Conservation (phyloP, 129 eudicot genomes). For the Scalesia atractyloides region DNA sequence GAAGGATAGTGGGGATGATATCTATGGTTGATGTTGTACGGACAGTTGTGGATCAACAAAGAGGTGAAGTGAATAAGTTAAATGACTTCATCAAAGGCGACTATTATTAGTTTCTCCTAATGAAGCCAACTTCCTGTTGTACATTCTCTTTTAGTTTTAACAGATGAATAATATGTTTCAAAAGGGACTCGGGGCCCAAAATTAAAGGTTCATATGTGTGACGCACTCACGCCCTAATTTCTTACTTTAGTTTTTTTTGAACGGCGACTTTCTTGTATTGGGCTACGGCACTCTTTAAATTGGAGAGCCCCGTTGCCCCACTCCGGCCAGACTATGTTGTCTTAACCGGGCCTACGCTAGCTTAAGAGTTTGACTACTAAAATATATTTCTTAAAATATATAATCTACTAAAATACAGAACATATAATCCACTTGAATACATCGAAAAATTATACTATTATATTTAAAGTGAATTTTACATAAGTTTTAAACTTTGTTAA, state of each 20-base stretch:
- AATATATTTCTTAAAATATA: neutral
- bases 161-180: neutral
- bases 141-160: conserved; percentile 9
- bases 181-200: neutral
- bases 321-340: too few species aligned
- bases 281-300: too few species aligned
- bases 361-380: too few species aligned
- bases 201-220: neutral
- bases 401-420: too few species aligned
- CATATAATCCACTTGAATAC: neutral
- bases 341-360: too few species aligned
- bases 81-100: conserved; percentile 79
- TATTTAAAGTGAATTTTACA: neutral
- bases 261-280: too few species aligned
- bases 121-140: conserved; percentile 19
- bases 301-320: too few species aligned
- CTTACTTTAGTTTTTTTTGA: too few species aligned
- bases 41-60: conserved; percentile 87
- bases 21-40: conserved; percentile 74
- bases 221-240: neutral
- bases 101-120: conserved; percentile 42
- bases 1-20: conserved; percentile 84
- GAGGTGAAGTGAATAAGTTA: conserved; percentile 65
- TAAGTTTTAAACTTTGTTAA: neutral
- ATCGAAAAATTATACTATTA: too few species aligned